A percentile compares a stretch with the other conserved stretches of the same genome.
phyloP scores from a whole-genome alignment of 169 alveolate genomes.

The Pseudocohnilembus persalinus region DNA sequence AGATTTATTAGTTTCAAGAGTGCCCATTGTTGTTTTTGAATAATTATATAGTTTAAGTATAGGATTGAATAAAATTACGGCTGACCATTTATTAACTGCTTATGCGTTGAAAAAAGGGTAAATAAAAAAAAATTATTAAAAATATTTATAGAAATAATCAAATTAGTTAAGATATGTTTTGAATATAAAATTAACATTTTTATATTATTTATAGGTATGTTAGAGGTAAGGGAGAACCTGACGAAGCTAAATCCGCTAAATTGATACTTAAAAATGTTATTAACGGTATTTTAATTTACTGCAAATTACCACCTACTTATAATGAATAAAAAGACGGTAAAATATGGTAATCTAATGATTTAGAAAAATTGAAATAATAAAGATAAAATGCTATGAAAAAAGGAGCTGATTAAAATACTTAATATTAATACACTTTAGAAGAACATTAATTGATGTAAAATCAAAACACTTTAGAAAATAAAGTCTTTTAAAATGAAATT shows the following conservation, averaged over 20 bases:
- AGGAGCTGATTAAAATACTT: slow-evolving; percentile 56
- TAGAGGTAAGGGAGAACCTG: slow-evolving; percentile 93
- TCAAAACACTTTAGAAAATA: slow-evolving; percentile 54
- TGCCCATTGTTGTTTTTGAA: slow-evolving; percentile 82
- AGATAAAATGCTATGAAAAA: slow-evolving; percentile 49
- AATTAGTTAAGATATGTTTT: slow-evolving; percentile 40
- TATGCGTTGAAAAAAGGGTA: slow-evolving; percentile 80
- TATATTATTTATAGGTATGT: slow-evolving; percentile 47
- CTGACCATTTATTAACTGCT: slow-evolving; percentile 62
- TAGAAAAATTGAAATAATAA: slow-evolving; percentile 44
- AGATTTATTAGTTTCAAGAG: slow-evolving; percentile 92
- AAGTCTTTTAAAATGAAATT: slow-evolving; percentile 31
- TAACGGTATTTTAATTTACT: slow-evolving; percentile 92
- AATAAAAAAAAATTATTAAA: slow-evolving; percentile 36
- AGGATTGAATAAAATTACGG: slow-evolving; percentile 54
- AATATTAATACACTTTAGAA: not conserved
- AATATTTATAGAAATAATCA: slow-evolving; percentile 9
- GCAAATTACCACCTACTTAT: slow-evolving; percentile 84
- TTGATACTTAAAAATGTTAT: slow-evolving; percentile 93
- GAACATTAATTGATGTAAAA: slow-evolving; percentile 16
- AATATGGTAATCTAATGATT: slow-evolving; percentile 30
- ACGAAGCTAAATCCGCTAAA: slow-evolving; percentile 94
- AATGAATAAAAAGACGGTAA: slow-evolving; percentile 62
- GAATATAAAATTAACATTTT: slow-evolving; percentile 42
- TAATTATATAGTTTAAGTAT: slow-evolving; percentile 60